Conservation (phyloP, 805 yeast genomes). For the Yarrowia bubula region DNA sequence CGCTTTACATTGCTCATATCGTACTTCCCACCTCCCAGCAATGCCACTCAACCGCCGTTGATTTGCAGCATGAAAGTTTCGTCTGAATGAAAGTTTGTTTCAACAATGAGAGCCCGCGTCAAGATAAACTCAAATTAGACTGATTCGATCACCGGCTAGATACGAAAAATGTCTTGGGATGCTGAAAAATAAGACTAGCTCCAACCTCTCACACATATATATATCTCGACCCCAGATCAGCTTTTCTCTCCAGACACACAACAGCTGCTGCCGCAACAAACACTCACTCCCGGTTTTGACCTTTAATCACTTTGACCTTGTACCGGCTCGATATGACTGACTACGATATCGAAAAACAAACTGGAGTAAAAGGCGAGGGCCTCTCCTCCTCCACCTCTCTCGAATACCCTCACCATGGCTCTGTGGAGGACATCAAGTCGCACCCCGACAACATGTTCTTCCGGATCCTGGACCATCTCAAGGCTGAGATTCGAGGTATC, state of each 20-base stretch:
- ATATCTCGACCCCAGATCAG: constrained; percentile 12
- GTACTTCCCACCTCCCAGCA: not conserved
- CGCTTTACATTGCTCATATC: not conserved
- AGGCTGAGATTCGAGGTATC: constrained; percentile 67
- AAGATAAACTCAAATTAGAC: not conserved
- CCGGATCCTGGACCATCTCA: constrained; percentile 20
- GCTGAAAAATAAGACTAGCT: not conserved
- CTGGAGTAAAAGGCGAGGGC: constrained; percentile 14
- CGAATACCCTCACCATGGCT: not conserved
- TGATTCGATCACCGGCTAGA: constrained; percentile 21
- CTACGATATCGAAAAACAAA: constrained; percentile 29
- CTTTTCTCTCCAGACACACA: constrained; percentile 6
- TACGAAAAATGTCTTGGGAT: not conserved
- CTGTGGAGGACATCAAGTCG: constrained; percentile 26
- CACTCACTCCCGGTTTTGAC: constrained; percentile 16
- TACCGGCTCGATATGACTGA: constrained; percentile 23
- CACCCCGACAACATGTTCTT: constrained; percentile 15
- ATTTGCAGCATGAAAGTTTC: not conserved
- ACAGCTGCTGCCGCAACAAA: constrained; percentile 15
- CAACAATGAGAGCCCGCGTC: constrained; percentile 16
- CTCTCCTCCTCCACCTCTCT: constrained; percentile 16
- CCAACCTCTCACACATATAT: constrained; percentile 7
- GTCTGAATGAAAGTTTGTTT: not conserved
- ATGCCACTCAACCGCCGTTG: constrained; percentile 1
- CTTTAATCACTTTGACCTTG: constrained; percentile 25